Evolutionary conservation across 306 rosid genomes (phyloP).

Genomic region (Glycine soja): DNA sequence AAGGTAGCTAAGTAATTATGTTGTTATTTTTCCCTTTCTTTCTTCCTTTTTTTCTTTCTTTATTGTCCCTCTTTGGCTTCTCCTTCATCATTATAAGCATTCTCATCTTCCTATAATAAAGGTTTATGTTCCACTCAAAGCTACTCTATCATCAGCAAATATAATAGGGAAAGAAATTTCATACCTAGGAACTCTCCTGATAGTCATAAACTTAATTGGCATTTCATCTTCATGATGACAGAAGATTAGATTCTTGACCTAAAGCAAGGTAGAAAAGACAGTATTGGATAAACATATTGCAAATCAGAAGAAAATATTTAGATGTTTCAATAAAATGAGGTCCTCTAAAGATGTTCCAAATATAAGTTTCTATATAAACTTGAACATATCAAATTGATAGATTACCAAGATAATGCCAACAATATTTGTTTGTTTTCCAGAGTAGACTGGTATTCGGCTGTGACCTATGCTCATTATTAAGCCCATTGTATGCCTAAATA

Average conservation of each 20-base stretch:
- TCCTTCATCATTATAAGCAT: neutral
- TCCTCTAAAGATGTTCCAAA: neutral
- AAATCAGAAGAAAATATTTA: neutral
- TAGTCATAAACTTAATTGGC: slow-evolving; percentile 60
- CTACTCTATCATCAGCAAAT: neutral
- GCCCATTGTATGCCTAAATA: slow-evolving; percentile 65
- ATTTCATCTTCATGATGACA: slow-evolving; percentile 73
- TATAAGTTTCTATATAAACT: slow-evolving; percentile 22
- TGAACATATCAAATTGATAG: neutral
- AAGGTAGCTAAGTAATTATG: neutral
- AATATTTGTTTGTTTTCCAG: slow-evolving; percentile 62
- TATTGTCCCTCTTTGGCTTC: neutral
- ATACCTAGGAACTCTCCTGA: slow-evolving; percentile 75
- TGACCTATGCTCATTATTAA: slow-evolving; percentile 74
- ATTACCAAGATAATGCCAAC: slow-evolving; percentile 76
- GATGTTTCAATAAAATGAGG: neutral
- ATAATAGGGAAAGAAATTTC: slow-evolving; percentile 13
- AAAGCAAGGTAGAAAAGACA: slow-evolving; percentile 22
- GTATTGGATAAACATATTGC: neutral
- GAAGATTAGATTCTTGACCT: slow-evolving; percentile 75
- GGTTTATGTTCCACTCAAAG: slow-evolving; percentile 12
- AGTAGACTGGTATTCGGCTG: slow-evolving; percentile 69
- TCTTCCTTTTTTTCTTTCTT: neutral
- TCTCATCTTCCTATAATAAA: neutral
- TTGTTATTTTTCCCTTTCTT: neutral